Evolutionary conservation across 306 rosid genomes (phyloP).

Genomic region (Gynostemma pentaphyllum): DNA sequence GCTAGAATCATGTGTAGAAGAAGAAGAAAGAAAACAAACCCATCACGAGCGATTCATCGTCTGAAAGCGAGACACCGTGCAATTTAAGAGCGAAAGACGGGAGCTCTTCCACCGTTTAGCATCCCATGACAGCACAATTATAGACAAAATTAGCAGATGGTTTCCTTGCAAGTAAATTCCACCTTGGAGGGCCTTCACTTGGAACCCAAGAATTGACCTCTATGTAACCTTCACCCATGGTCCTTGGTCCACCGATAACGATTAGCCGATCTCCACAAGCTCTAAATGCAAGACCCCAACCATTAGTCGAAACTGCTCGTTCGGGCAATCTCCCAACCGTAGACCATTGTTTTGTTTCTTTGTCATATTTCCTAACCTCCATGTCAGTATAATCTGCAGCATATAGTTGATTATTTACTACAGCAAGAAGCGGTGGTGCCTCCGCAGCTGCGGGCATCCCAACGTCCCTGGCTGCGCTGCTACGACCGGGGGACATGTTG

Average conservation of each 20-base stretch:
- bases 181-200: constrained; percentile 80
- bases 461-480: constrained; percentile 23
- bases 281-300: constrained; percentile 95
- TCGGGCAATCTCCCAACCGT: constrained; percentile 77
- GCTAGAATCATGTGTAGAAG: constrained; percentile 9
- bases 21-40: constrained; percentile 12
- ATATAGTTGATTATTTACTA: constrained; percentile 60
- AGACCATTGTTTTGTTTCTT: constrained; percentile 33
- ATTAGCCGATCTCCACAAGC: constrained; percentile 85
- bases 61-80: background rate
- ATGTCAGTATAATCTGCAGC: constrained; percentile 86
- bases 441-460: constrained; percentile 62
- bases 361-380: constrained; percentile 75
- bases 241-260: constrained; percentile 80
- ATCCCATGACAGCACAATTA: constrained; percentile 98
- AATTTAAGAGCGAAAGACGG: background rate
- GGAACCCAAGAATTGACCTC: constrained; percentile 94
- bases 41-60: background rate
- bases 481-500: constrained; percentile 84
- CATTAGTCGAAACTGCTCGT: constrained; percentile 66
- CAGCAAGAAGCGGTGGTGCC: constrained; percentile 91
- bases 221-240: constrained; percentile 57
- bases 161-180: constrained; percentile 72
- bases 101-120: constrained; percentile 32
- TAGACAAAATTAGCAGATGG: constrained; percentile 70